Evolutionary conservation across 2,329 filamentous ascomycete genomes (phyloP), one percentile per base, ranked within the genome.

Genomic region (Coleophoma cylindrospora): DNA sequence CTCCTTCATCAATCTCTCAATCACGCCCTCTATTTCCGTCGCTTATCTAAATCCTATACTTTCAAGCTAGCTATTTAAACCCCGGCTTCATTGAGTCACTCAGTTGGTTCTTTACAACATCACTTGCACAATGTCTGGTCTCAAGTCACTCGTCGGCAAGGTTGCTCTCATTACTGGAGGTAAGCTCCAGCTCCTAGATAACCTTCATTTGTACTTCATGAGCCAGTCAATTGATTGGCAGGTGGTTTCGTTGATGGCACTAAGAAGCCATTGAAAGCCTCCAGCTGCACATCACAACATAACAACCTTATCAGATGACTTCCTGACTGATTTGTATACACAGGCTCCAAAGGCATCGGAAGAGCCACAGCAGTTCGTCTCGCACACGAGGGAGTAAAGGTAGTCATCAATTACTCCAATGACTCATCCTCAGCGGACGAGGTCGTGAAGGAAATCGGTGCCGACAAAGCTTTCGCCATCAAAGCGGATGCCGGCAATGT

Each of bases 401-500:
- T 85, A 36, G 70, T 83, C 40, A 70, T 84, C 55, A 84, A 83
- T 66, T 84, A 84, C 67, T 64, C 69, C 17, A 70, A 67, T 41
- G 72, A 79, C 59, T 51, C 65, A 34, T 55, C 61, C 3, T 66
- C 73, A 0, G 78, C 81, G 1, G 69, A 78, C 6, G 66, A 68
- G 8, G 62, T 84, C 1, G 72, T 83, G 34, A 45, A 67, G 4
- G 55, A 72, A 38, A 74, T 81, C 36, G 77, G 77, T 14, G 43
- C 63, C 3, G 66, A 74, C 46, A 70, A 72, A 4, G 74, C 75
- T 7, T 62, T 79, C 19, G 74, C 77, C 17, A 69, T 87, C 21
- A 73, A 81, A 66, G 81, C 78, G 2, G 74, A 86, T 56, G 77
- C 70, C 3, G 70, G 71, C 32, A 72, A 66, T 22, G 54, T 80